These are phyloP conservation scores for Mycena galericulata DNA, from an alignment of 768 basidiomycete species.

Conservation along the genomic window DNA sequence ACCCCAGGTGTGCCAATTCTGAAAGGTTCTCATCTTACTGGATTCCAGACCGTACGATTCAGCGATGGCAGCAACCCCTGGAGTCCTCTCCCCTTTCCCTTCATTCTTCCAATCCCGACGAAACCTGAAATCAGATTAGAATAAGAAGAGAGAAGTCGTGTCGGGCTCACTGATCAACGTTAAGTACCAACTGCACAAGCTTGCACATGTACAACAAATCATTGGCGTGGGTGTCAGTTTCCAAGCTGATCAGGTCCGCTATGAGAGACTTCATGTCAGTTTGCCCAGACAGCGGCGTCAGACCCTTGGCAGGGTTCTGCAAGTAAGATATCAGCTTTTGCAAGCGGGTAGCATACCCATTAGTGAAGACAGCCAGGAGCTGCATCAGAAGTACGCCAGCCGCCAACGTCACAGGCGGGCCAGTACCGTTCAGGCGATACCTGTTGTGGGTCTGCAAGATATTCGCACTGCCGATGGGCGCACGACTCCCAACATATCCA, in stretches of 20 bases:
- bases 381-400: too few species aligned
- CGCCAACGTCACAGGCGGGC: too few species aligned
- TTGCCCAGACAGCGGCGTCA: background rate
- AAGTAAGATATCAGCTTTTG: too few species aligned
- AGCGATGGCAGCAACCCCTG: background rate
- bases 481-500: too few species aligned
- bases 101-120: background rate
- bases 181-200: background rate
- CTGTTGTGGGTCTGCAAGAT: too few species aligned
- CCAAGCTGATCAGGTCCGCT: background rate
- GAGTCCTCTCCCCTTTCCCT: background rate
- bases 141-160: background rate
- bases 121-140: background rate
- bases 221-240: background rate
- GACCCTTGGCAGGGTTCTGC: too few species aligned
- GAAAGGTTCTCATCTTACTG: background rate
- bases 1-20: background rate
- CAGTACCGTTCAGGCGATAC: too few species aligned
- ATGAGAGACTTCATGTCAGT: background rate
- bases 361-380: too few species aligned
- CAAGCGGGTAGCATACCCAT: too few species aligned
- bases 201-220: constrained; percentile 14
- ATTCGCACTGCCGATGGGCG: too few species aligned
- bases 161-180: constrained; percentile 3
- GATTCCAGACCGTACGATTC: background rate